Conservation (phyloP, 371 early-diverging fungal genomes). For the Mortierella sp. region DNA sequence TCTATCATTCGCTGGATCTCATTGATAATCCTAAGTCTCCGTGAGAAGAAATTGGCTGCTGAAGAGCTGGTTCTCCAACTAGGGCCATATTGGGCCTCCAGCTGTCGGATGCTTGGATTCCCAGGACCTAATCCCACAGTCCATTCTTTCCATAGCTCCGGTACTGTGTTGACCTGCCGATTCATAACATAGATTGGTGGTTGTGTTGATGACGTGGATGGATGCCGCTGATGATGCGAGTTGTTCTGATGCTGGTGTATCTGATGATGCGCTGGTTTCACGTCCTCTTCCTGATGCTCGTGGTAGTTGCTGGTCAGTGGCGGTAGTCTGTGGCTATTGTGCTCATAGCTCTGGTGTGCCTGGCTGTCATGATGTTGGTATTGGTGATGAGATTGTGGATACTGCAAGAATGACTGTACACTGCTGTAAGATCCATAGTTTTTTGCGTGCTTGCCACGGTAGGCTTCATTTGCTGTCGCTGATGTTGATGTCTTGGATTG, state of each 20-base stretch:
- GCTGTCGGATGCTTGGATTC: slow-evolving; percentile 35
- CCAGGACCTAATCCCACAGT: slow-evolving; percentile 37
- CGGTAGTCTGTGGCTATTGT: background rate
- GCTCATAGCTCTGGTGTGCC: slow-evolving; percentile 3
- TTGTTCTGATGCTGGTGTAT: background rate
- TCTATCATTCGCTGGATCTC: slow-evolving; percentile 46
- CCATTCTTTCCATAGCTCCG: slow-evolving; percentile 48
- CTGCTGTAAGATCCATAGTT: slow-evolving; percentile 9
- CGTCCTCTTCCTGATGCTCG: slow-evolving; percentile 12
- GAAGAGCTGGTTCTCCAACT: slow-evolving; percentile 45
- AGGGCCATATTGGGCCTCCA: slow-evolving; percentile 38
- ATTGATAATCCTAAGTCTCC: slow-evolving; percentile 41
- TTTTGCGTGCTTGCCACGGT: slow-evolving; percentile 18
- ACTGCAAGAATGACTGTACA: background rate
- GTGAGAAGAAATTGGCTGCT: slow-evolving; percentile 42
- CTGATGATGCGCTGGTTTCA: slow-evolving; percentile 6
- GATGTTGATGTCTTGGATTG: background rate
- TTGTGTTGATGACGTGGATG: slow-evolving; percentile 3
- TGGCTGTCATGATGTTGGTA: slow-evolving; percentile 10
- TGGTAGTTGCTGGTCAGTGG: background rate
- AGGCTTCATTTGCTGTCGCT: background rate
- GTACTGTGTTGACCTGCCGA: slow-evolving; percentile 40
- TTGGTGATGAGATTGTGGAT: slow-evolving; percentile 8
- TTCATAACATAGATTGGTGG: slow-evolving; percentile 42
- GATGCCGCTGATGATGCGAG: background rate